Conservation (phyloP, 192 early-diverging fungal genomes). For the Podila minutissima region DNA sequence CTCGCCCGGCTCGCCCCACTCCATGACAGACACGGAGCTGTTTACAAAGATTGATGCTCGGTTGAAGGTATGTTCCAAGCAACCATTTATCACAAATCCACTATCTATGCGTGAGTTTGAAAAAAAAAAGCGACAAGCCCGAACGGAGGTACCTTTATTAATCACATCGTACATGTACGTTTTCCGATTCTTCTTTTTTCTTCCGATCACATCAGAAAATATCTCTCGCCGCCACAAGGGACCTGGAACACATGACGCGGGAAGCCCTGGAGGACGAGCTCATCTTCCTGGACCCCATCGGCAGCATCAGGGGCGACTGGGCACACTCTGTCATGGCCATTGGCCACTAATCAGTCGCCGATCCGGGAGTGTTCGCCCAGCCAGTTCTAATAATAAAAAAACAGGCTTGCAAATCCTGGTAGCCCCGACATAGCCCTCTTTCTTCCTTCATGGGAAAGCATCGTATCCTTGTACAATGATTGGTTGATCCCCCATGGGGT, state of each 20-base stretch:
- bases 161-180: neutral
- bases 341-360: neutral
- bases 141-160: neutral
- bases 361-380: too few species aligned
- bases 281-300: conserved; percentile 12
- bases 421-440: too few species aligned
- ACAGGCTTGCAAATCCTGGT: neutral
- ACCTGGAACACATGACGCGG: conserved; percentile 14
- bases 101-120: too few species aligned
- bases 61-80: conserved; percentile 20
- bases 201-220: conserved; percentile 16
- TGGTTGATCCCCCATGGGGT: too few species aligned
- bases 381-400: neutral
- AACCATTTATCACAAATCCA: too few species aligned
- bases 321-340: conserved; percentile 11
- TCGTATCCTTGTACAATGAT: too few species aligned
- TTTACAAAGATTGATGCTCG: conserved; percentile 33
- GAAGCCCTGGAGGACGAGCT: conserved; percentile 24
- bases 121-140: neutral
- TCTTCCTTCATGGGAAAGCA: too few species aligned
- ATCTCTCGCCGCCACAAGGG: neutral
- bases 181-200: neutral
- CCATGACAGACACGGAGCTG: conserved; percentile 3
- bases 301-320: conserved; percentile 4
- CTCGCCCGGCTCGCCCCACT: conserved; percentile 3